Percentiles rank a stretch among this genome's conserved stretches.
These are phyloP conservation scores for Phyllosticta capitalensis DNA, from an alignment of 2,329 filamentous ascomycete genomes.

Conservation along the genomic window DNA sequence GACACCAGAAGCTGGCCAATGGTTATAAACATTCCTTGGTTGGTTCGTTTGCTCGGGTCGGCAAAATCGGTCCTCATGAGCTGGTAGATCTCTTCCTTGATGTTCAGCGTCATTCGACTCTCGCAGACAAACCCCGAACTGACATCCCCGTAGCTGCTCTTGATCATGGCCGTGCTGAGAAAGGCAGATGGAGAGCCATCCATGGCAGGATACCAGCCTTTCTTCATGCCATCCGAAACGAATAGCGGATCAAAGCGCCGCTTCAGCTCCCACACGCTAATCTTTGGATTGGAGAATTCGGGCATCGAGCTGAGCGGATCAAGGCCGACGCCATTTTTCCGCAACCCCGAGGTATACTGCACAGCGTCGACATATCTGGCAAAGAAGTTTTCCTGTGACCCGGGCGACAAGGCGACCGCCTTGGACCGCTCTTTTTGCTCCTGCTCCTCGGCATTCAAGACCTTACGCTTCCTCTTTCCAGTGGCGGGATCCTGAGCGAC, in stretches of 20 bases:
- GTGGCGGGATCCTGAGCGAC: conserved; percentile 7
- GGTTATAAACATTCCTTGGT: conserved; percentile 5
- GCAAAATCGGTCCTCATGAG: conserved; percentile 1
- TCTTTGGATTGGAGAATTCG: conserved; percentile 7
- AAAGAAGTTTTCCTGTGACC: not conserved
- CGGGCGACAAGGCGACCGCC: not conserved
- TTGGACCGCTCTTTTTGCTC: not conserved
- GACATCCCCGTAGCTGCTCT: conserved; percentile 8
- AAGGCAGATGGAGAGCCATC: conserved; percentile 7
- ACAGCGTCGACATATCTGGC: conserved; percentile 6
- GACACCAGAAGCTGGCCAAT: conserved; percentile 5
- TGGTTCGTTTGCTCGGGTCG: not conserved
- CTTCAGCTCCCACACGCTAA: conserved; percentile 11
- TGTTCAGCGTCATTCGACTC: conserved; percentile 7
- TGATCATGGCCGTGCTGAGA: conserved; percentile 9
- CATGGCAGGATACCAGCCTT: conserved; percentile 6
- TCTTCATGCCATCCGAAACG: conserved; percentile 4
- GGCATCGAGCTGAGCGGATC: conserved; percentile 4
- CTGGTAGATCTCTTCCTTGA: conserved; percentile 8
- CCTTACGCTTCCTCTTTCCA: conserved; percentile 3
- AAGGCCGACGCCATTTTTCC: conserved; percentile 2
- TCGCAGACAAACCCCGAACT: conserved; percentile 7
- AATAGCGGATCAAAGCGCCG: conserved; percentile 5
- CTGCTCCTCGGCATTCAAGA: not conserved
- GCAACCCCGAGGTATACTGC: not conserved